phyloP scores from a whole-genome alignment of 2,329 filamentous ascomycete species.

The Scedosporium apiospermum region DNA sequence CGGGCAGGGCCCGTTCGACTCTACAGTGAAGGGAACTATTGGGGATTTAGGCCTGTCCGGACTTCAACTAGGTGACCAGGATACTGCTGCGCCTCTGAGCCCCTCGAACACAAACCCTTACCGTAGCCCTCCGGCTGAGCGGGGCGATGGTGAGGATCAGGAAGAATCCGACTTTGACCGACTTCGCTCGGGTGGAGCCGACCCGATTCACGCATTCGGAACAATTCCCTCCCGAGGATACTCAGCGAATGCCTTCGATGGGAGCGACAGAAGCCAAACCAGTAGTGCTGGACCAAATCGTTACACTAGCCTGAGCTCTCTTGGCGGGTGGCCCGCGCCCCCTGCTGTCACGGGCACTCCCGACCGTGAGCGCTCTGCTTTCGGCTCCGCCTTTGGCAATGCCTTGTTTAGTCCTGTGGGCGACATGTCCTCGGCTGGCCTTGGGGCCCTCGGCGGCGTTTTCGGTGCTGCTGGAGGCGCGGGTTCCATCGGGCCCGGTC shows the following conservation, averaged over 20 bases:
- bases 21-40: constrained; percentile 43
- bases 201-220: neutral
- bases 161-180: constrained; percentile 40
- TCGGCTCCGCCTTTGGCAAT: constrained; percentile 58
- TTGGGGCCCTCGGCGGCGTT: constrained; percentile 58
- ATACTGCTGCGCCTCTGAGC: constrained; percentile 56
- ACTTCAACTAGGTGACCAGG: constrained; percentile 44
- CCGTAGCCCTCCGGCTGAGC: constrained; percentile 76
- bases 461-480: constrained; percentile 53
- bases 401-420: constrained; percentile 70
- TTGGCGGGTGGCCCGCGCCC: constrained; percentile 54
- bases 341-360: constrained; percentile 54
- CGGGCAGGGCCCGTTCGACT: constrained; percentile 17
- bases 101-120: constrained; percentile 96
- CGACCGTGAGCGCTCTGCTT: constrained; percentile 51
- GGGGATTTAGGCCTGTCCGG: constrained; percentile 56
- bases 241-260: constrained; percentile 45
- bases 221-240: neutral
- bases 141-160: constrained; percentile 54
- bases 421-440: constrained; percentile 67
- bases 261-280: constrained; percentile 85
- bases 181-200: constrained; percentile 32
- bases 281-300: constrained; percentile 76
- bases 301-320: constrained; percentile 53
- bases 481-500: constrained; percentile 57